Evolutionary conservation across 306 rosid species (phyloP).

Genomic region (Quillaja saponaria): DNA sequence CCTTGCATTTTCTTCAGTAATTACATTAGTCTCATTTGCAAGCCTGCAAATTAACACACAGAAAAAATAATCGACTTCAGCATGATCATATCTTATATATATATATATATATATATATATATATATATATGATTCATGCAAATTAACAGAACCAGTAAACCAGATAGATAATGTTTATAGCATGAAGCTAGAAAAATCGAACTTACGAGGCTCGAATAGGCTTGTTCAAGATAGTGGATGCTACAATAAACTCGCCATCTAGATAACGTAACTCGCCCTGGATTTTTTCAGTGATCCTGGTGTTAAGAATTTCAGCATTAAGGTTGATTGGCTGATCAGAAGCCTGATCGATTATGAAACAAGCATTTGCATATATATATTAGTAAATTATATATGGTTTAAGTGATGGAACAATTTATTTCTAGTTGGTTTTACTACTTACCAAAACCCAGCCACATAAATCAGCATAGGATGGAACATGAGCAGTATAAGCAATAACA

Average conservation of each 20-base stretch:
- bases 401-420: background rate
- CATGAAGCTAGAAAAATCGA: no score
- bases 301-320: constrained; percentile 48
- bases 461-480: constrained; percentile 63
- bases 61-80: background rate
- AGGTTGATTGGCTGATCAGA: constrained; percentile 50
- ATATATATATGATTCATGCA: background rate
- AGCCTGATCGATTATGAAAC: constrained; percentile 34
- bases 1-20: constrained; percentile 56
- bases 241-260: constrained; percentile 56
- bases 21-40: constrained; percentile 58
- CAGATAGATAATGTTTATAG: no score
- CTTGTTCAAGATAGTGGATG: constrained; percentile 59
- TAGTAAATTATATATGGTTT: background rate
- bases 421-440: background rate
- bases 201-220: constrained; percentile 56
- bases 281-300: constrained; percentile 52
- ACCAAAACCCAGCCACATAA: constrained; percentile 69
- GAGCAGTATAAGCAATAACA: constrained; percentile 64
- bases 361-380: background rate
- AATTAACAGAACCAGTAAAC: no score
- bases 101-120: background rate
- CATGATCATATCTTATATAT: background rate
- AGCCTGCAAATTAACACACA: constrained; percentile 40
- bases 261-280: constrained; percentile 51